These are phyloP conservation scores for Beauveria sp. DNA, from an alignment of 2,329 filamentous ascomycete species.

Conservation along the genomic window DNA sequence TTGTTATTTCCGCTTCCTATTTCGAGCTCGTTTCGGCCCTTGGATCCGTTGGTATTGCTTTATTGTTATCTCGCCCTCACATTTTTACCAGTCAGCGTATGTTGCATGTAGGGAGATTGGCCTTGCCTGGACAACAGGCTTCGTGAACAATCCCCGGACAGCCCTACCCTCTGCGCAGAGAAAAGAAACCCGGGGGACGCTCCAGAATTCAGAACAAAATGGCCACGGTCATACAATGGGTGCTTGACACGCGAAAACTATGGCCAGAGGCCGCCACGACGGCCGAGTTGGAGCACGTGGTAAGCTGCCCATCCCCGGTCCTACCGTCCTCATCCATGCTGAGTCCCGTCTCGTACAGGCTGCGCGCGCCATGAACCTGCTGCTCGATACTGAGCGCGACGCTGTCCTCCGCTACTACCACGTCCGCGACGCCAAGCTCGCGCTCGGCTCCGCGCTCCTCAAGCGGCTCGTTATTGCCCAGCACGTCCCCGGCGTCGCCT, in stretches of 20 bases:
- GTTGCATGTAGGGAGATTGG: too few relatives aligned
- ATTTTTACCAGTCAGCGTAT: neutral
- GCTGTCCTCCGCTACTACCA: slow-evolving; percentile 55
- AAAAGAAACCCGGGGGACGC: too few relatives aligned
- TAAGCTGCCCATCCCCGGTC: slow-evolving; percentile 22
- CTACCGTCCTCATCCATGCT: neutral
- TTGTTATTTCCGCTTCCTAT: neutral
- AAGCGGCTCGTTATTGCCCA: slow-evolving; percentile 61
- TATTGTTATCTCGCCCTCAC: neutral
- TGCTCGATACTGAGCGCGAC: slow-evolving; percentile 47
- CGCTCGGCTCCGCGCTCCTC: slow-evolving; percentile 62
- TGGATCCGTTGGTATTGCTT: neutral
- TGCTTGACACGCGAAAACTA: slow-evolving; percentile 51
- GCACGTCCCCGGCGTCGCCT: slow-evolving; percentile 49
- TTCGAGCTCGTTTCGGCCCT: neutral
- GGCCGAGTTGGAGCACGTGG: slow-evolving; percentile 37
- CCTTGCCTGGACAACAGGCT: too few relatives aligned
- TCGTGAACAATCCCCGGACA: neutral
- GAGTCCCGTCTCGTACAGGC: slow-evolving; percentile 33
- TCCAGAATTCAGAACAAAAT: neutral
- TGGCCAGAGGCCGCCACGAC: slow-evolving; percentile 47
- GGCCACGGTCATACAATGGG: slow-evolving; percentile 45
- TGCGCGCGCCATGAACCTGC: slow-evolving; percentile 43
- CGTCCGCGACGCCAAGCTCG: slow-evolving; percentile 66
- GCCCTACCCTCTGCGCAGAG: neutral